A percentile compares a stretch with the other conserved stretches of the same genome.
phyloP scores from a whole-genome alignment of 345 rosid genomes.

The Nasturtium officinale region DNA sequence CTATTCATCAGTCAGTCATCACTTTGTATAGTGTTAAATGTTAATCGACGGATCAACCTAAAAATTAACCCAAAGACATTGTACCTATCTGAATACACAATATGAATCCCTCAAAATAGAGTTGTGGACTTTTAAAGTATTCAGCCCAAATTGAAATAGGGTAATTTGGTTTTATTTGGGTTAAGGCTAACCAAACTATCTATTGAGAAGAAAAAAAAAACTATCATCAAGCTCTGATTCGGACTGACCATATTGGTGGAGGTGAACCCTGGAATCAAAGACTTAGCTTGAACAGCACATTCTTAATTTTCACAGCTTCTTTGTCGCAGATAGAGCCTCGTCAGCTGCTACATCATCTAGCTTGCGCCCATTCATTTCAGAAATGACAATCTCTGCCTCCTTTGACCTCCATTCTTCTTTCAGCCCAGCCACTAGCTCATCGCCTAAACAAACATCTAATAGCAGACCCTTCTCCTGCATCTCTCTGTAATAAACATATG shows the following conservation, averaged over 20 bases:
- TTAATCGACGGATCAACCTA: background rate
- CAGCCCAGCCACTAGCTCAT: constrained; percentile 61
- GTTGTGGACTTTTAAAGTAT: no score
- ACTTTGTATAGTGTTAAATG: background rate
- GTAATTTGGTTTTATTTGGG: background rate
- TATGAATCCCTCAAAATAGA: background rate
- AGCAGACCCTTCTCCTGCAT: constrained; percentile 63
- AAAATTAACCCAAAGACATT: background rate
- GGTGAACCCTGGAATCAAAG: background rate
- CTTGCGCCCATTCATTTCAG: constrained; percentile 54
- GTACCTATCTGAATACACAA: background rate
- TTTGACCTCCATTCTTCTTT: constrained; percentile 55
- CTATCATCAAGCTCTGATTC: background rate
- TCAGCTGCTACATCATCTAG: constrained; percentile 41
- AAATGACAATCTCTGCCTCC: constrained; percentile 56
- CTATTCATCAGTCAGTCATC: background rate
- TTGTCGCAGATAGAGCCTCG: constrained; percentile 25
- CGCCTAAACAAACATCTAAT: constrained; percentile 41
- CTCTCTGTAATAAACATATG: constrained; percentile 72
- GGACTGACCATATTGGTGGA: background rate
- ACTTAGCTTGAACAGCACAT: background rate
- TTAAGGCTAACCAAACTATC: background rate
- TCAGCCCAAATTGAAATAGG: background rate
- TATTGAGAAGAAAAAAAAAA: background rate
- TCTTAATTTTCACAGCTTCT: constrained; percentile 25